Evolutionary conservation across 2,329 filamentous ascomycete species (phyloP).

Genomic region (Phaeosphaeriaceae sp.): DNA sequence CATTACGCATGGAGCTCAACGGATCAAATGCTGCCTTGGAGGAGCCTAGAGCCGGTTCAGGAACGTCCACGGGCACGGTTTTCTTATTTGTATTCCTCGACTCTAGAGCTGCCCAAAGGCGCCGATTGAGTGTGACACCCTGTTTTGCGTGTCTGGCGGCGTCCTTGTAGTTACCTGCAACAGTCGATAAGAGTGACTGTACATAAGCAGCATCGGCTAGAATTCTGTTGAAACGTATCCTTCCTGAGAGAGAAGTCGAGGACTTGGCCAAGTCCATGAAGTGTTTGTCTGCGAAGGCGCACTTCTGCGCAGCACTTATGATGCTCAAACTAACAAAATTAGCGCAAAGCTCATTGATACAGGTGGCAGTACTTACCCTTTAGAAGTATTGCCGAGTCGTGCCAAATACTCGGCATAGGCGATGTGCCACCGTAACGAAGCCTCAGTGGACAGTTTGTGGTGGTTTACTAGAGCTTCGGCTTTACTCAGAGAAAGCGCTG

Average conservation of each 20-base stretch:
- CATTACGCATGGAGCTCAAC: conserved; percentile 37
- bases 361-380: conserved; percentile 53
- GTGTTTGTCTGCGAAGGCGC: conserved; percentile 35
- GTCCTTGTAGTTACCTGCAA: conserved; percentile 55
- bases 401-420: conserved; percentile 78
- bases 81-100: conserved; percentile 42
- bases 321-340: conserved; percentile 32
- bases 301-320: conserved; percentile 36
- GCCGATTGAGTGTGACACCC: conserved; percentile 57
- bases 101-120: conserved; percentile 61
- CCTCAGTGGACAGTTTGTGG: conserved; percentile 52
- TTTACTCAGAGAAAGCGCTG: conserved; percentile 63
- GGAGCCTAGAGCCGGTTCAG: conserved; percentile 23
- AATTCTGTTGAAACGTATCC: conserved; percentile 56
- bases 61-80: conserved; percentile 11
- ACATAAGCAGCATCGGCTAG: conserved; percentile 68
- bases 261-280: conserved; percentile 41
- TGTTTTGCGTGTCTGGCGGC: conserved; percentile 58
- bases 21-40: conserved; percentile 31
- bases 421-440: conserved; percentile 68
- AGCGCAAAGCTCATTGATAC: conserved; percentile 6
- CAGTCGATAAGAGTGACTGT: conserved; percentile 70
- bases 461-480: conserved; percentile 60
- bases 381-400: conserved; percentile 68
- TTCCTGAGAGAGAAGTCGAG: conserved; percentile 41